Conservation (phyloP, 1,284 basidiomycete genomes). For the Sanghuangporus sanghuang region DNA sequence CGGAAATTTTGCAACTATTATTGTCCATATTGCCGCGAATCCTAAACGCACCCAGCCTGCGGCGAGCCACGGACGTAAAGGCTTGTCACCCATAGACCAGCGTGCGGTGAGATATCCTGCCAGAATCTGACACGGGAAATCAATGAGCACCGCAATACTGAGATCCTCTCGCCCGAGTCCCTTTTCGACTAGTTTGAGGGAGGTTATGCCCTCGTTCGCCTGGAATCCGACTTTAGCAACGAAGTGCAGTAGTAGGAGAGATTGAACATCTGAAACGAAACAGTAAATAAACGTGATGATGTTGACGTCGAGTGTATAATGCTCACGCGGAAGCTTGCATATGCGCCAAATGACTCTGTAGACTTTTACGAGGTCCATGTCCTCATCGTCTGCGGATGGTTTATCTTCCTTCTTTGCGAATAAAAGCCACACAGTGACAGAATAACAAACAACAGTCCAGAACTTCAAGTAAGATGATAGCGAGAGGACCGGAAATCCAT, state of each 20-base stretch:
- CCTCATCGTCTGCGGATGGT: conserved; percentile 65
- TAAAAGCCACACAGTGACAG: conserved; percentile 83
- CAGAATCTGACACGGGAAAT: conserved; percentile 96
- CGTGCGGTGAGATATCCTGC: conserved; percentile 95
- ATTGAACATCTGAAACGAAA: conserved; percentile 73
- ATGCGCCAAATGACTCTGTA: conserved; percentile 96
- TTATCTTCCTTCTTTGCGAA: conserved; percentile 91
- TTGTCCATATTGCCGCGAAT: conserved; percentile 71
- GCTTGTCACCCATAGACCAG: conserved; percentile 78
- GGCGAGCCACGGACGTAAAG: conserved; percentile 82
- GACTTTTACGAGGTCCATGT: conserved; percentile 88
- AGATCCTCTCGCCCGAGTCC: conserved; percentile 94
- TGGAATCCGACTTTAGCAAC: conserved; percentile 96
- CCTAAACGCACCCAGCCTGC: conserved; percentile 87
- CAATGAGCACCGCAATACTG: conserved; percentile 90
- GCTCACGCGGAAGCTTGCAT: conserved; percentile 83
- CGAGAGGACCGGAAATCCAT: conserved; percentile 82
- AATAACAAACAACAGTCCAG: conserved; percentile 78
- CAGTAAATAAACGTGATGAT: background rate
- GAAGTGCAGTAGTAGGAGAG: conserved; percentile 83
- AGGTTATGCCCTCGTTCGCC: conserved; percentile 90
- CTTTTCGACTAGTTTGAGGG: conserved; percentile 95
- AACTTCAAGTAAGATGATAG: conserved; percentile 84
- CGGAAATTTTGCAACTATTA: conserved; percentile 86
- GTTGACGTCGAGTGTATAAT: background rate